Evolutionary conservation across 176 grass and related monocot genomes (phyloP).

Genomic region (sorghum (Sorghum bicolor)): Sorghum_bicolor_NCBIv3 NC_012871.2:74286501-74287000

Average conservation of each 20-base stretch:
- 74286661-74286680: background rate
- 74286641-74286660: background rate
- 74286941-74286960: background rate
- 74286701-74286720: too few species aligned
- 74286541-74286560: background rate
- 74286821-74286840: conserved; percentile 6
- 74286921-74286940: background rate
- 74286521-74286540: too few species aligned
- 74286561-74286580: background rate
- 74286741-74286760: background rate
- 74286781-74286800: too few species aligned
- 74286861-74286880: background rate
- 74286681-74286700: background rate
- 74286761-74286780: too few species aligned
- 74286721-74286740: too few species aligned
- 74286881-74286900: too few species aligned
- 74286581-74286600: background rate
- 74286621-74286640: background rate
- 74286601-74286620: too few species aligned
- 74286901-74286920: too few species aligned
- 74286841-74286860: background rate
- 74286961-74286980: background rate
- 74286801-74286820: background rate
- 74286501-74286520: too few species aligned
- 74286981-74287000: background rate